phyloP scores from a whole-genome alignment of 2,329 filamentous ascomycete genomes.

The Stagonosporopsis vannaccii region DNA sequence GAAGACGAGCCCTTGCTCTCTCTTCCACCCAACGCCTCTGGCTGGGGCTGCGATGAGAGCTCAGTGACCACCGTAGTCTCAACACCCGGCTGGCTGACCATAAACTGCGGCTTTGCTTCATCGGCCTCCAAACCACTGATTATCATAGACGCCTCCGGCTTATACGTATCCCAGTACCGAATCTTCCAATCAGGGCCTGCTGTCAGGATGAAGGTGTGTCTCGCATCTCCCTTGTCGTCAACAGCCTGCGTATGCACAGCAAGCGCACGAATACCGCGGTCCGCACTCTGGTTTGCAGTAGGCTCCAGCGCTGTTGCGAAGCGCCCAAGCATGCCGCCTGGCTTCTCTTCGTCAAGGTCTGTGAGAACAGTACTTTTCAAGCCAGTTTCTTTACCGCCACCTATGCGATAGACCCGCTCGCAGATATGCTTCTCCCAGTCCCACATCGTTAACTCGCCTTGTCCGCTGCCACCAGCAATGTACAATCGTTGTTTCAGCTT shows the following conservation, averaged over 20 bases:
- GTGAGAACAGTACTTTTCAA: conserved; percentile 72
- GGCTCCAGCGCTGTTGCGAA: conserved; percentile 74
- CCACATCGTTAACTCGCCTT: conserved; percentile 93
- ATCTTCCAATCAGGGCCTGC: conserved; percentile 90
- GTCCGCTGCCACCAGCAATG: conserved; percentile 84
- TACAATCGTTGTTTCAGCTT: conserved; percentile 81
- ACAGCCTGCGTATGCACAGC: conserved; percentile 73
- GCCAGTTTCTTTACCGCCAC: conserved; percentile 46
- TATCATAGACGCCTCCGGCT: conserved; percentile 78
- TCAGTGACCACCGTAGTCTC: conserved; percentile 54
- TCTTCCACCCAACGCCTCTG: conserved; percentile 23
- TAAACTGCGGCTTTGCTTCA: conserved; percentile 76
- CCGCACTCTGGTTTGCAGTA: conserved; percentile 60
- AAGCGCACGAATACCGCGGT: conserved; percentile 78
- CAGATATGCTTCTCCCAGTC: conserved; percentile 90
- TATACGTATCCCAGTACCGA: conserved; percentile 89
- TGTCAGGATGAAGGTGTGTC: conserved; percentile 84
- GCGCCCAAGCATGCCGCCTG: conserved; percentile 84
- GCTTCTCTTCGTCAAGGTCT: conserved; percentile 86
- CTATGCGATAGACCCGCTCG: conserved; percentile 82
- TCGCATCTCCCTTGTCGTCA: conserved; percentile 73
- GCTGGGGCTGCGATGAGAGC: conserved; percentile 34
- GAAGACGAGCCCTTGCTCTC: conserved; percentile 46
- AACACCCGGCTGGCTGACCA: conserved; percentile 43
- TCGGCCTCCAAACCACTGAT: conserved; percentile 79